Evolutionary conservation across 1,284 basidiomycete species (phyloP), one percentile per base, ranked within the genome.

Genomic region (Amylostereum areolatum): DNA sequence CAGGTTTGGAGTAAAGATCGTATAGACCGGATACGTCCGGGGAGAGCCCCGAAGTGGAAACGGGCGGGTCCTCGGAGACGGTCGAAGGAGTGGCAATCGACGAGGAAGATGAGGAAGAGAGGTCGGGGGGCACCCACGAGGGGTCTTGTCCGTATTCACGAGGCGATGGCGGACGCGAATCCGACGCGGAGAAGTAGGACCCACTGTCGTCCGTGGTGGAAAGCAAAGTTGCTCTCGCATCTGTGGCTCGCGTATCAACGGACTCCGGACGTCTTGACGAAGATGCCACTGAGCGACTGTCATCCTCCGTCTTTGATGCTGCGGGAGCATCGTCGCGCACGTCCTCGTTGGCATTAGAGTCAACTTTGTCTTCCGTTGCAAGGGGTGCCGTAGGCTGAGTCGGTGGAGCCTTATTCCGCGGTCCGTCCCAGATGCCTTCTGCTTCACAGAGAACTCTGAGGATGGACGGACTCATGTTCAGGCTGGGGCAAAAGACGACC

Each of bases 401-500:
- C 18, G 18, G 18, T 18, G 18, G 18, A 18, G 18, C 18, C 18
- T 18, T 18, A 18, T 18, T 18, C 18, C 18, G 18, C 18, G 18
- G 18, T 18, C 18, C 18, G 18, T 18, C 18, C 87, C 87, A 89
- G 41, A 89, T 78, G 11, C 66, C 74, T 48, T 81, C 74, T 6
- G 76, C 74, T 62, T 92, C 88, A 58, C 88, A 88, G 9, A 92
- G 66, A 24, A 83, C 77, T 49, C 82, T 77, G 55, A 92, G 66
- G 39, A 92, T 65, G 1, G 81, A 73, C n/a, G 89, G 86, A 49
- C 75, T 87, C 78, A 92, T 85, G 59, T 78, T 82, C 59, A 92
- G 66, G 59, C 84, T 91, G 29, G 89, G 89, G 57, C 84, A 89
- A 62, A 92, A 83, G 47, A 92, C 81, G 42, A 91, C 68, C 28